Conservation (phyloP, 805 yeast genomes). For the Myxozyma melibiosi region DNA sequence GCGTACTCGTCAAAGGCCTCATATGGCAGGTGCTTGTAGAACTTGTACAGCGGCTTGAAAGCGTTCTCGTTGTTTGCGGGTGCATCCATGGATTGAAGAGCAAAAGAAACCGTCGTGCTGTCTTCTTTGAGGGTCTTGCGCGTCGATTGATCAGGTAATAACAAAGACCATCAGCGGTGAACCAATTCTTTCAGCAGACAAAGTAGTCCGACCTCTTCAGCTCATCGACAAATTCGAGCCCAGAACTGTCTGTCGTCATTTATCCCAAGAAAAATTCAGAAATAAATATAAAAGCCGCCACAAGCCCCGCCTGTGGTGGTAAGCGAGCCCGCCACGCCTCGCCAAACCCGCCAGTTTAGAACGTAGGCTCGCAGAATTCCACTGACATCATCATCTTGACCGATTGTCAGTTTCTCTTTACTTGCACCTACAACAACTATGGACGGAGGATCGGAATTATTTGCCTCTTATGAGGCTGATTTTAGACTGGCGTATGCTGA, state of each 20-base stretch:
- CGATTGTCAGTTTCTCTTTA: background rate
- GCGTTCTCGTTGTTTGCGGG: constrained; percentile 7
- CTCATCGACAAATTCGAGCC: background rate
- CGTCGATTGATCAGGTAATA: too few relatives aligned
- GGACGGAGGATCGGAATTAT: constrained; percentile 50
- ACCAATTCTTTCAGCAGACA: too few relatives aligned
- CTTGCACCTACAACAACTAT: background rate
- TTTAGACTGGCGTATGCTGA: constrained; percentile 70
- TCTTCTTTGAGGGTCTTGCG: too few relatives aligned
- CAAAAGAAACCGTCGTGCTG: too few relatives aligned
- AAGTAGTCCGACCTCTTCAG: too few relatives aligned
- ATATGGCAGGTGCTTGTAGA: constrained; percentile 19
- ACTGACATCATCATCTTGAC: background rate
- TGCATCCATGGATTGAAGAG: background rate
- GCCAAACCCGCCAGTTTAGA: too few relatives aligned
- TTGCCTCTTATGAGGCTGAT: constrained; percentile 68
- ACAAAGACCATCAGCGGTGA: too few relatives aligned
- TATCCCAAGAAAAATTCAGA: background rate
- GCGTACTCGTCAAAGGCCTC: constrained; percentile 11
- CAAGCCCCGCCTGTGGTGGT: too few relatives aligned
- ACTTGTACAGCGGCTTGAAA: constrained; percentile 28
- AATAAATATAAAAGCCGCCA: background rate
- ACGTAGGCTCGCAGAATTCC: too few relatives aligned
- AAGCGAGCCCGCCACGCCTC: constrained; percentile 2
- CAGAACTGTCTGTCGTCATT: background rate